Evolutionary conservation across 371 early-diverging fungal species (phyloP), one percentile per base, ranked within the genome.

Genomic region (Mortierella sp.): DNA sequence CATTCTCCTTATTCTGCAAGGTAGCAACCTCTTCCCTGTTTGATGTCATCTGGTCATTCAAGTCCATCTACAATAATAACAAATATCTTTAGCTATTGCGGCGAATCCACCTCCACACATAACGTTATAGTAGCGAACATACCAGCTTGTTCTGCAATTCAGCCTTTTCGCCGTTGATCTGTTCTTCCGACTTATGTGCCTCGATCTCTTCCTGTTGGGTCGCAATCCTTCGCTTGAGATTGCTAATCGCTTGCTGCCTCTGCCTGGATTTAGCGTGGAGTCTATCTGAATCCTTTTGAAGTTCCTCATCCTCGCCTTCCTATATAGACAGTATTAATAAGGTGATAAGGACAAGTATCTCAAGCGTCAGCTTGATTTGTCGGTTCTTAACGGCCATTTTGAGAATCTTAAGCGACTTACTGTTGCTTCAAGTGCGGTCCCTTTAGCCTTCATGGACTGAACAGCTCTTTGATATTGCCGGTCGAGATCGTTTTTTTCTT

Each of bases 401-500:
- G 5, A 13, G 51, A 22, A 29, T 40, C 19, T 28, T 16, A 3
- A 16, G 44, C 24, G 21, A 51, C 62, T 22, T 57, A 74, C 58
- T 2, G 61, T 46, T 6, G 60, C 46, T 25, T 74, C 79, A 28
- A 69, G 58, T 8, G 54, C 57, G 5, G 50, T n/a, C 2, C 57
- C 67, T 8, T 54, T 63, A 19, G 69, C 47, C 28, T 47, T 68
- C 50, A 72, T 47, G 19, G 67, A 41, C 19, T 60, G 64, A 21
- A 72, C 28, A 25, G 67, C 41, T 25, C 56, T 63, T 13, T 83
- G 66, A n/a, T 91, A 79, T 28, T 86, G 79, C 10, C 60, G 41
- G 31, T 86, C 82, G 25, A 86, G 41, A 13, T 43, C 56, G n/a
- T 57, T 57, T 31, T 88, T 83, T 27, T 81, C 60, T 19, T 76